Evolutionary conservation across 2,329 filamentous ascomycete genomes (phyloP).

Genomic region (Xylariaceae sp.): DNA sequence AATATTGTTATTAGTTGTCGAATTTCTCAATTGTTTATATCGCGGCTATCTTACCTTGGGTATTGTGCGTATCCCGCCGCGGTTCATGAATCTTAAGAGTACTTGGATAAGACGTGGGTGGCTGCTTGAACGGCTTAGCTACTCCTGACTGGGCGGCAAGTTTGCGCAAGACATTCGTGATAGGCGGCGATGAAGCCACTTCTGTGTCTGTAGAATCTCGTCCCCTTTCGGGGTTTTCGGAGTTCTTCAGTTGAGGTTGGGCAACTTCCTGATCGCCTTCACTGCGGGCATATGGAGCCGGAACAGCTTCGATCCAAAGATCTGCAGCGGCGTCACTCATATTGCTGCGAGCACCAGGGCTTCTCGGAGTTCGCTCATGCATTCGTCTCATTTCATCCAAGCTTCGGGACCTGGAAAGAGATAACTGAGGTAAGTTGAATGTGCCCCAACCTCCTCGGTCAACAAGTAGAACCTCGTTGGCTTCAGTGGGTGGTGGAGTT

Average conservation of each 20-base stretch:
- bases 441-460: slow-evolving; percentile 37
- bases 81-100: slow-evolving; percentile 16
- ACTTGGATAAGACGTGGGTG: slow-evolving; percentile 8
- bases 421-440: slow-evolving; percentile 10
- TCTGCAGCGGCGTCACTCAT: slow-evolving; percentile 56
- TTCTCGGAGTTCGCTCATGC: slow-evolving; percentile 42
- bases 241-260: slow-evolving; percentile 19
- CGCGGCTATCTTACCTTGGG: slow-evolving; percentile 43
- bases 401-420: slow-evolving; percentile 29
- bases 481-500: slow-evolving; percentile 29
- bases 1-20: slow-evolving; percentile 27
- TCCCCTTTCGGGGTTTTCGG: slow-evolving; percentile 22
- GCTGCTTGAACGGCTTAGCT: slow-evolving; percentile 2
- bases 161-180: background rate
- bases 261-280: slow-evolving; percentile 30
- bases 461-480: slow-evolving; percentile 59
- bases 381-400: slow-evolving; percentile 35
- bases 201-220: slow-evolving; percentile 11
- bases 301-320: slow-evolving; percentile 65
- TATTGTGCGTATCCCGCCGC: slow-evolving; percentile 35
- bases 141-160: background rate
- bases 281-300: slow-evolving; percentile 49
- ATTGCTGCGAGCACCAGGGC: slow-evolving; percentile 50
- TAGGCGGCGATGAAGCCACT: slow-evolving; percentile 9
- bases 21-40: slow-evolving; percentile 44